Percentiles rank a stretch among this genome's conserved stretches.
Evolutionary conservation across 305 asterid species (phyloP).

Genomic region (Andrographis paniculata): DNA sequence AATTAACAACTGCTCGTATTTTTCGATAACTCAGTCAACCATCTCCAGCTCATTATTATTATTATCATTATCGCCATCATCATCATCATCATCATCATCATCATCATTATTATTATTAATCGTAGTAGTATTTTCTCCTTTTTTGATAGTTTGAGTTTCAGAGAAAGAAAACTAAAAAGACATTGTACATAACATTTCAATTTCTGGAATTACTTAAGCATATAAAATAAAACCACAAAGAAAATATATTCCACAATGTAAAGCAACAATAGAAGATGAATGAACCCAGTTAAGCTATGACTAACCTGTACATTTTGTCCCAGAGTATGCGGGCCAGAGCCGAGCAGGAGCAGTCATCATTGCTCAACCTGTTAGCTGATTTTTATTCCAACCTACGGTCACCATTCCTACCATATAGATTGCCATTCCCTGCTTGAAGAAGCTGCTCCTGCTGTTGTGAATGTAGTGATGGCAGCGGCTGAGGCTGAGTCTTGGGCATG

Average conservation of each 20-base stretch:
- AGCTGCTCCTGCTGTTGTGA: conserved; percentile 46
- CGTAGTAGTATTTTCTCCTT: no score
- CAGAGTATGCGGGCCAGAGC: conserved; percentile 27
- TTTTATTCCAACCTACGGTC: conserved; percentile 56
- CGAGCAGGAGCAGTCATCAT: conserved; percentile 29
- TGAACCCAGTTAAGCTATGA: conserved; percentile 13
- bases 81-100: no score
- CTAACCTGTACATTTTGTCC: conserved; percentile 43
- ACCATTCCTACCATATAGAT: conserved; percentile 37
- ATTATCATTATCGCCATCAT: no score
- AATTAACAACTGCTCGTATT: no score
- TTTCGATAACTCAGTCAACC: no score
- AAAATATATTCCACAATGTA: background rate
- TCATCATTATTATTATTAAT: no score
- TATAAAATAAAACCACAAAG: background rate
- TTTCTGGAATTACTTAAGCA: background rate
- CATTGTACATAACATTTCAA: background rate
- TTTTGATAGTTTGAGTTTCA: no score
- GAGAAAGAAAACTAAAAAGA: background rate
- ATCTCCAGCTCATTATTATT: no score
- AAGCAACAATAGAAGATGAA: background rate
- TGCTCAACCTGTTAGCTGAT: conserved; percentile 19
- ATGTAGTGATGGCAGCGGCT: conserved; percentile 18
- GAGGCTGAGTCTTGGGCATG: conserved; percentile 24
- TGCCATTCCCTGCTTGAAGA: conserved; percentile 42